Percentiles rank a stretch among this genome's conserved stretches.
These are phyloP conservation scores for Colletotrichum paranaense DNA, from an alignment of 2,329 filamentous ascomycete genomes.

Conservation along the genomic window DNA sequence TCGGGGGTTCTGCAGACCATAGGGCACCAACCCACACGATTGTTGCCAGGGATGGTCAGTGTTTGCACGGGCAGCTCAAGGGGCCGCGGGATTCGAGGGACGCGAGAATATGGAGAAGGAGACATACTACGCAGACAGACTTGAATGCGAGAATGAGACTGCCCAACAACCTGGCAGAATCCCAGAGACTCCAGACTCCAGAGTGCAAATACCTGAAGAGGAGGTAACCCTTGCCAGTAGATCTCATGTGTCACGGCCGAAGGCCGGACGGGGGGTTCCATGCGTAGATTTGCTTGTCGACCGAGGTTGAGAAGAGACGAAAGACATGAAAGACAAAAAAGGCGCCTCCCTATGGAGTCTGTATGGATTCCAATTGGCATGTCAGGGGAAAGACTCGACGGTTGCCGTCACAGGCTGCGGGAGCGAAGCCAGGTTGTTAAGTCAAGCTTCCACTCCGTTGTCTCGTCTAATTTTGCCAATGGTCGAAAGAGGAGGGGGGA, in stretches of 20 bases:
- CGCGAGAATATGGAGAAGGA: slow-evolving; percentile 10
- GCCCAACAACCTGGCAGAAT: neutral
- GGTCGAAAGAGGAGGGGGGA: neutral
- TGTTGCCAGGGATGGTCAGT: neutral
- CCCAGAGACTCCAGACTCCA: neutral
- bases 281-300: slow-evolving; percentile 2
- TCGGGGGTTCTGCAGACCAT: neutral
- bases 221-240: slow-evolving; percentile 2
- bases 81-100: slow-evolving; percentile 21
- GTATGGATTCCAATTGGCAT: neutral
- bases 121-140: neutral
- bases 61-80: neutral
- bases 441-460: neutral
- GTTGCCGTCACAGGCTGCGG: slow-evolving; percentile 26
- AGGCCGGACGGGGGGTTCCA: slow-evolving; percentile 17
- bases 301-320: neutral
- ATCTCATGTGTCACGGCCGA: slow-evolving; percentile 20
- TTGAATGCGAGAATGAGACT: neutral
- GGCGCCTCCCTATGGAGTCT: neutral
- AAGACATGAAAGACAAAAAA: neutral
- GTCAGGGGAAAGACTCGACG: slow-evolving; percentile 17
- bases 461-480: neutral
- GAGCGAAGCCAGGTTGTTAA: neutral
- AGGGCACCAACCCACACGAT: neutral
- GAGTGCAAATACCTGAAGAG: neutral